Evolutionary conservation across 257 asterid genomes (phyloP).

Genomic region (Voacanga thouarsii): DNA sequence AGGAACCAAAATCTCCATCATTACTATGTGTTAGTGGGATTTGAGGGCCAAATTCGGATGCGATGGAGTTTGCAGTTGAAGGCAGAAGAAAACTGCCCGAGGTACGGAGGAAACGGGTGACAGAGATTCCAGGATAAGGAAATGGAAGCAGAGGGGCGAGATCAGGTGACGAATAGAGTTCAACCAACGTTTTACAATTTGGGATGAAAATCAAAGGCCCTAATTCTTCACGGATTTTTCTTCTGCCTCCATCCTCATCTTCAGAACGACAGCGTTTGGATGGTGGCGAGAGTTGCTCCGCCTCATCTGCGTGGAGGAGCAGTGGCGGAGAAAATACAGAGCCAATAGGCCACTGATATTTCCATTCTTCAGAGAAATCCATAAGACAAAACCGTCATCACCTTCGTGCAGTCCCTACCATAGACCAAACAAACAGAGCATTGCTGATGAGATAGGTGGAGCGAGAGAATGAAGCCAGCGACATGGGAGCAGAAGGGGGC

Average conservation of each 20-base stretch:
- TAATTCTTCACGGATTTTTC: conserved; percentile 11
- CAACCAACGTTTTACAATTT: conserved; percentile 19
- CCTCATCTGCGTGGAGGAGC: conserved; percentile 17
- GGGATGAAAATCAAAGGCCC: conserved; percentile 66
- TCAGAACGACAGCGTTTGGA: conserved; percentile 18
- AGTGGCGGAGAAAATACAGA: conserved; percentile 52
- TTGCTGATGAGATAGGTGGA: no score
- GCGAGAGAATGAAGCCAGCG: no score
- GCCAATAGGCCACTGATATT: conserved; percentile 48
- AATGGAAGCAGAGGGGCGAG: conserved; percentile 58
- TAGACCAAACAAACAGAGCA: no score
- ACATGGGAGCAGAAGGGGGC: no score
- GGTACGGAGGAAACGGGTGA: conserved; percentile 39
- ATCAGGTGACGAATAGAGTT: conserved; percentile 36
- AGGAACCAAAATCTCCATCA: conserved; percentile 21
- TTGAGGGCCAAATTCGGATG: conserved; percentile 37
- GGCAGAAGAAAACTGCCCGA: conserved; percentile 19
- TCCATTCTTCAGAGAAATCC: conserved; percentile 67
- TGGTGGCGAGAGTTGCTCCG: conserved; percentile 13
- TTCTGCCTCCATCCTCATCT: background rate
- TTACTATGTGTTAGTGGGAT: conserved; percentile 2
- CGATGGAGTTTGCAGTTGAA: conserved; percentile 33
- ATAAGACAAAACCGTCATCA: conserved; percentile 9
- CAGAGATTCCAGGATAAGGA: conserved; percentile 38
- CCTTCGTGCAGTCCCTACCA: no score